phyloP scores from a whole-genome alignment of 768 basidiomycete genomes.

The Tricholoma sp. region DNA sequence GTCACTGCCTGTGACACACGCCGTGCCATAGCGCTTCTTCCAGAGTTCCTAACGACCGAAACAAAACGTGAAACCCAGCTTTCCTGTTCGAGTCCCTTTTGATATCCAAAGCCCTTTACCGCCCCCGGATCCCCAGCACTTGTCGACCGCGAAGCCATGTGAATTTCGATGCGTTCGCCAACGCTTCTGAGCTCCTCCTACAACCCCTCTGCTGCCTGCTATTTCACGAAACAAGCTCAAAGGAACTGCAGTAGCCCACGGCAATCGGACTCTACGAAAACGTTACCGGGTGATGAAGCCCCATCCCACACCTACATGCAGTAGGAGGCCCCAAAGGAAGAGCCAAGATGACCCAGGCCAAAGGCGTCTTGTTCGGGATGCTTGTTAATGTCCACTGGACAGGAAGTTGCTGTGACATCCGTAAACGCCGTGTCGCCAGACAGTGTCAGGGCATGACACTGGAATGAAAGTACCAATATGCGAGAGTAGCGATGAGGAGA shows the following conservation, averaged over 20 bases:
- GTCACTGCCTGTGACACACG: constrained; percentile 8
- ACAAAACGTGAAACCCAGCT: constrained; percentile 11
- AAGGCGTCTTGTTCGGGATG: constrained; percentile 33
- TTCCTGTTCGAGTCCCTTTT: constrained; percentile 28
- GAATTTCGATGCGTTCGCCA: constrained; percentile 45
- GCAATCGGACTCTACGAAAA: constrained; percentile 45
- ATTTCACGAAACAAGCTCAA: constrained; percentile 15
- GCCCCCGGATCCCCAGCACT: constrained; percentile 8
- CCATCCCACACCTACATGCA: constrained; percentile 15
- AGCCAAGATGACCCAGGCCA: constrained; percentile 40
- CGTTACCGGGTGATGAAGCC: constrained; percentile 45
- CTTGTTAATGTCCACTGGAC: constrained; percentile 21
- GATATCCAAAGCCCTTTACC: constrained; percentile 8
- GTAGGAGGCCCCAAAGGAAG: constrained; percentile 26
- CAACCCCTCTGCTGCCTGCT: constrained; percentile 12
- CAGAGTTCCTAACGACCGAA: constrained; percentile 5
- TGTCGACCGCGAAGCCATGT: constrained; percentile 44
- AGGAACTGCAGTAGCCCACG: constrained; percentile 39
- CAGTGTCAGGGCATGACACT: not conserved
- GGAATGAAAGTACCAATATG: constrained; percentile 12
- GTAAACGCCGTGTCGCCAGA: not conserved
- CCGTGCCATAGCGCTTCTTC: constrained; percentile 25
- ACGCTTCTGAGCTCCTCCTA: constrained; percentile 45
- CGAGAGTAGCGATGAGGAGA: constrained; percentile 27
- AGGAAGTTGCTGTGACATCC: constrained; percentile 2